Percentiles rank a stretch among this genome's conserved stretches.
Evolutionary conservation across 306 rosid species (phyloP).

Genomic region (Dicorynia guianensis): DNA sequence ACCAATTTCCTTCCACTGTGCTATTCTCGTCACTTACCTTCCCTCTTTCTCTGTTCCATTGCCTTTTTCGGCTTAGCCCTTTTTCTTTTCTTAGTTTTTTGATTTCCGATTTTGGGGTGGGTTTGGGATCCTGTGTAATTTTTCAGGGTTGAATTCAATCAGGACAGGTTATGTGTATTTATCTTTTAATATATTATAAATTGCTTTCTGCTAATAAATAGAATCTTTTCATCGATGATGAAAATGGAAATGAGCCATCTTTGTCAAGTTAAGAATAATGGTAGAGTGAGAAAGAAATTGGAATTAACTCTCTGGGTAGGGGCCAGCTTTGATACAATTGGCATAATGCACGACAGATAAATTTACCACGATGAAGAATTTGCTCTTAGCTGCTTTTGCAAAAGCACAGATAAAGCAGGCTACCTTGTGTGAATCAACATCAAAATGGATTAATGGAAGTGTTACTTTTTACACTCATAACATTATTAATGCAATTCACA

Average conservation of each 20-base stretch:
- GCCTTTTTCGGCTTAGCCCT: too few relatives aligned
- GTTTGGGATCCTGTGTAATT: conserved; percentile 68
- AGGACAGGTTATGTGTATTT: conserved; percentile 40
- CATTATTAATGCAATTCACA: conserved; percentile 31
- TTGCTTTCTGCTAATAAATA: conserved; percentile 52
- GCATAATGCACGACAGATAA: conserved; percentile 27
- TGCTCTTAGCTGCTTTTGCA: conserved; percentile 37
- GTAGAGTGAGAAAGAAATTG: not conserved
- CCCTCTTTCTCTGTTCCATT: conserved; percentile 13
- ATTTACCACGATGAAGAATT: conserved; percentile 47
- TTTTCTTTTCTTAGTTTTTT: conserved; percentile 2
- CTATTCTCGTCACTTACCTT: conserved; percentile 3
- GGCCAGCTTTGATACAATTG: conserved; percentile 45
- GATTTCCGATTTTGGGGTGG: conserved; percentile 41
- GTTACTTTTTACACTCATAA: not conserved
- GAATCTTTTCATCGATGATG: conserved; percentile 33
- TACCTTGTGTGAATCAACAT: conserved; percentile 34
- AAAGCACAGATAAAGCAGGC: conserved; percentile 39
- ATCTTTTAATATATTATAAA: conserved; percentile 45
- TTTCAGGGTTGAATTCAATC: conserved; percentile 50
- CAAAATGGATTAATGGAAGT: conserved; percentile 42
- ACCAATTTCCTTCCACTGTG: conserved; percentile 49
- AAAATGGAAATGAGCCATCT: conserved; percentile 31
- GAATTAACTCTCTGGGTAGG: not conserved
- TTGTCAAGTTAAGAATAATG: conserved; percentile 47